Conservation (phyloP, 2,329 filamentous ascomycete species). For the Phaeophleospora eucalypticola region DNA sequence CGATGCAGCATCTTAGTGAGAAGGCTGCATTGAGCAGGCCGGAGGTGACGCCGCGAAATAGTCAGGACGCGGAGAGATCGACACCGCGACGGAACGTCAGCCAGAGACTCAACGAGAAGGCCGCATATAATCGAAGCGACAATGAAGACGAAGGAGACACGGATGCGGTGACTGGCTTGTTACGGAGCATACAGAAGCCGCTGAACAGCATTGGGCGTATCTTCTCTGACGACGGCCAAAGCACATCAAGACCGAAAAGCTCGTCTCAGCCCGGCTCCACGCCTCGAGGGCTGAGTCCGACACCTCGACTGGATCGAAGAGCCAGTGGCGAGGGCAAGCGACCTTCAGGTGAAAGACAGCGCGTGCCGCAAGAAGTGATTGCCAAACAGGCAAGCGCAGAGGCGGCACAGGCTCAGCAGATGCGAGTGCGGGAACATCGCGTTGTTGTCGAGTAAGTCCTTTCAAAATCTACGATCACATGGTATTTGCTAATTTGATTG, state of each 20-base stretch:
- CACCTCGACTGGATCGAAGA: constrained; percentile 23
- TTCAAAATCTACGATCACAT: not conserved
- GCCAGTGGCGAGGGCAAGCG: constrained; percentile 26
- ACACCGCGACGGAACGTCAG: constrained; percentile 54
- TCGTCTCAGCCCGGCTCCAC: constrained; percentile 47
- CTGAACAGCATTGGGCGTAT: constrained; percentile 90
- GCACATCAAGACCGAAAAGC: constrained; percentile 36
- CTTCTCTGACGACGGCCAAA: constrained; percentile 67
- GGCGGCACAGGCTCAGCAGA: constrained; percentile 75
- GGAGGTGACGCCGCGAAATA: constrained; percentile 58
- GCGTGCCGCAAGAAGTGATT: constrained; percentile 74
- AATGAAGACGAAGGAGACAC: constrained; percentile 59
- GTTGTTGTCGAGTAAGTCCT: constrained; percentile 71
- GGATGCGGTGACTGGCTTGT: constrained; percentile 75
- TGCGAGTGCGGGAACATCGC: constrained; percentile 78
- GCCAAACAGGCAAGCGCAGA: constrained; percentile 88
- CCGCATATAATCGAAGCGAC: constrained; percentile 17
- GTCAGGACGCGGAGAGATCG: constrained; percentile 57
- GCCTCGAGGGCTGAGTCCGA: constrained; percentile 47
- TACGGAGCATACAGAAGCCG: constrained; percentile 87
- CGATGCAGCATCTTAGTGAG: constrained; percentile 39
- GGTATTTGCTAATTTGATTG: constrained; percentile 3
- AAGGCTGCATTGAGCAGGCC: constrained; percentile 50
- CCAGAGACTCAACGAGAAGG: constrained; percentile 38
- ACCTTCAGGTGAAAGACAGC: constrained; percentile 17